Base-by-base conservation (phyloP, 306 rosid species). In the Chamaecrista fasciculata region DNA sequence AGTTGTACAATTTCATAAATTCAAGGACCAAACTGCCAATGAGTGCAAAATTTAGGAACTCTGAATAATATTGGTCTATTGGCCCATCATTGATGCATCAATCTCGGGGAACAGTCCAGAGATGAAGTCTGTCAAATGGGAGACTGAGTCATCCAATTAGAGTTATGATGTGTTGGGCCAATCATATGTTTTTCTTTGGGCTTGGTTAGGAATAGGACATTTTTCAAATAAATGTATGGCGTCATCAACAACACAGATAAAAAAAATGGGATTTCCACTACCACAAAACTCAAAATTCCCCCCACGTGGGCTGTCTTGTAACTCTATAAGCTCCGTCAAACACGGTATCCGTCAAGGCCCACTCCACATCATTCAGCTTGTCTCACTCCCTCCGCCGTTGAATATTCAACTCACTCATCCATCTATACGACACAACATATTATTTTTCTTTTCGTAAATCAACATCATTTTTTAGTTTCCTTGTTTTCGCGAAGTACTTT, bases 91-190 rank as follows among this genome's bases (percentile, higher is more conserved):
- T 11, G 8, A 19, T 19, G 53, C 25, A 8, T n/a, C n/a, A n/a
- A n/a, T n/a, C n/a, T n/a, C n/a, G n/a, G n/a, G n/a, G n/a, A n/a
- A n/a, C n/a, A n/a, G n/a, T n/a, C n/a, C n/a, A n/a, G n/a, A n/a
- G n/a, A n/a, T n/a, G n/a, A n/a, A n/a, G n/a, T n/a, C n/a, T n/a
- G n/a, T n/a, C n/a, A n/a, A n/a, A n/a, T n/a, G n/a, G n/a, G n/a
- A n/a, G n/a, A n/a, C n/a, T n/a, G 60, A 56, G 67, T 23, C 57
- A 21, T 66, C 69, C 69, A 58, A 51, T 36, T 44, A 10, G 42
- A 16, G n/a, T 11, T 34, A 46, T 10, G 31, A 46, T 4, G 69
- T 19, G 40, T 26, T 59, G 76, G 76, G 62, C 76, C 71, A 77
- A 8, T 51, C 14, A 56, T 15, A 21, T 46, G 63, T 23, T 43